Conservation (phyloP, 352 stramenopile genomes). For the Phytopythium ostracodes region DNA sequence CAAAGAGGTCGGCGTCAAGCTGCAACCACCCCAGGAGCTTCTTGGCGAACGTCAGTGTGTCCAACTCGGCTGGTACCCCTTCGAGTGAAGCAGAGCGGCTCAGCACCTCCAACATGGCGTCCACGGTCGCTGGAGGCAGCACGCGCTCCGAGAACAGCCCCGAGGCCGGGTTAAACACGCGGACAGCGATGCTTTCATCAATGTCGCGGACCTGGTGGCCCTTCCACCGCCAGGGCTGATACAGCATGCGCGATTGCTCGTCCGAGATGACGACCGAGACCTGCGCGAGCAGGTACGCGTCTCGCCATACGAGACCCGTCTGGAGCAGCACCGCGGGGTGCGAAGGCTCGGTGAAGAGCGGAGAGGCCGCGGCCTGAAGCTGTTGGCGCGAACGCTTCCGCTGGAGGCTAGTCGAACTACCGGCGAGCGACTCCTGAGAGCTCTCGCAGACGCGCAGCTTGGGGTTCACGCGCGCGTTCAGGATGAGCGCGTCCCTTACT, state of each 20-base stretch:
- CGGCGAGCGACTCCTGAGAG: not conserved
- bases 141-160: slow-evolving; percentile 17
- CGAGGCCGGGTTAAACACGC: slow-evolving; percentile 42
- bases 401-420: slow-evolving; percentile 12
- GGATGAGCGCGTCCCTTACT: slow-evolving; percentile 22
- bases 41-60: slow-evolving; percentile 29
- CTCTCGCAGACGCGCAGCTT: slow-evolving; percentile 16
- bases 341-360: slow-evolving; percentile 10
- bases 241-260: not conserved
- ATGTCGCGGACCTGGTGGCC: slow-evolving; percentile 16
- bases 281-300: slow-evolving; percentile 41
- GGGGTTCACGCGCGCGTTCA: slow-evolving; percentile 34
- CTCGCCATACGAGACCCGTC: slow-evolving; percentile 51
- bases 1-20: slow-evolving; percentile 55
- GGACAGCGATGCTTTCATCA: slow-evolving; percentile 24
- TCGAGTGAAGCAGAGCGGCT: slow-evolving; percentile 1
- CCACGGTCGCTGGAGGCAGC: slow-evolving; percentile 17
- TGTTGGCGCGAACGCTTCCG: slow-evolving; percentile 19
- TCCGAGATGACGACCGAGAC: slow-evolving; percentile 19
- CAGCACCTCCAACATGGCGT: slow-evolving; percentile 10
- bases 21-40: slow-evolving; percentile 32
- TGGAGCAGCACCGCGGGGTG: slow-evolving; percentile 30
- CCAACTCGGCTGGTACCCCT: slow-evolving; percentile 3
- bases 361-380: slow-evolving; percentile 12
- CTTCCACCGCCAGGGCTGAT: slow-evolving; percentile 7